A percentile compares a stretch with the other conserved stretches of the same genome.
Evolutionary conservation across 1,284 basidiomycete genomes (phyloP).

Genomic region (Veloporphyrellus conicus): DNA sequence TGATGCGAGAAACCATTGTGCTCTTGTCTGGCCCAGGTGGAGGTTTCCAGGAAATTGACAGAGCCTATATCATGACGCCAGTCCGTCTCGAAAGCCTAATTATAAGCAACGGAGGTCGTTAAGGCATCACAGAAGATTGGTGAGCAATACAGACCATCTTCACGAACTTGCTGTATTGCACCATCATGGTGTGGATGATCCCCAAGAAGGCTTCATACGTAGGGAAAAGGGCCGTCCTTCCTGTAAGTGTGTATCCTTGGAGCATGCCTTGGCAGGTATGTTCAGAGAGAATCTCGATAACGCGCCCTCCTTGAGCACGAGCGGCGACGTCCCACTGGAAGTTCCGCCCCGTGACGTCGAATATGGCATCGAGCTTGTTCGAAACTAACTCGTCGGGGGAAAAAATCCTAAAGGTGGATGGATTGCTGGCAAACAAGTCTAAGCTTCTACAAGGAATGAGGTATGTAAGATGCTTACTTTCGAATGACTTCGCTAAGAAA

Average conservation of each 20-base stretch:
- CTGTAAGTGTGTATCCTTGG: conserved; percentile 80
- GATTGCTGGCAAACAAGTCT: conserved; percentile 48
- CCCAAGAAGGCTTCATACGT: conserved; percentile 86
- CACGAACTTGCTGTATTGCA: conserved; percentile 81
- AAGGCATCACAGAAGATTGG: background rate
- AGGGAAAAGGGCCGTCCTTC: conserved; percentile 81
- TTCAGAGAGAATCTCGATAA: conserved; percentile 85
- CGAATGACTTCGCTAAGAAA: conserved; percentile 58
- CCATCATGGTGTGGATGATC: conserved; percentile 75
- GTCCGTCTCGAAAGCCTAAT: conserved; percentile 57
- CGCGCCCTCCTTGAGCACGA: conserved; percentile 66
- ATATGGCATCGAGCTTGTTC: conserved; percentile 81
- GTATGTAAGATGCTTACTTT: conserved; percentile 36
- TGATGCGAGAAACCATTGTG: conserved; percentile 82
- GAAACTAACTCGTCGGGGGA: conserved; percentile 89
- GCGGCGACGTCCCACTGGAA: conserved; percentile 76
- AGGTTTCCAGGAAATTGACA: conserved; percentile 83
- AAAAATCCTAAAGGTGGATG: conserved; percentile 77
- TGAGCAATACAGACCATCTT: conserved; percentile 54
- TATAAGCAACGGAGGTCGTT: conserved; percentile 13
- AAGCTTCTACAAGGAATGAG: background rate
- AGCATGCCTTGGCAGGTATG: conserved; percentile 87
- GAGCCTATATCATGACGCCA: conserved; percentile 75
- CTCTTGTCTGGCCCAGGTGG: conserved; percentile 81
- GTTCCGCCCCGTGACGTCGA: conserved; percentile 63